Evolutionary conservation across 768 basidiomycete genomes (phyloP).

Genomic region (Mycena capillaripes): DNA sequence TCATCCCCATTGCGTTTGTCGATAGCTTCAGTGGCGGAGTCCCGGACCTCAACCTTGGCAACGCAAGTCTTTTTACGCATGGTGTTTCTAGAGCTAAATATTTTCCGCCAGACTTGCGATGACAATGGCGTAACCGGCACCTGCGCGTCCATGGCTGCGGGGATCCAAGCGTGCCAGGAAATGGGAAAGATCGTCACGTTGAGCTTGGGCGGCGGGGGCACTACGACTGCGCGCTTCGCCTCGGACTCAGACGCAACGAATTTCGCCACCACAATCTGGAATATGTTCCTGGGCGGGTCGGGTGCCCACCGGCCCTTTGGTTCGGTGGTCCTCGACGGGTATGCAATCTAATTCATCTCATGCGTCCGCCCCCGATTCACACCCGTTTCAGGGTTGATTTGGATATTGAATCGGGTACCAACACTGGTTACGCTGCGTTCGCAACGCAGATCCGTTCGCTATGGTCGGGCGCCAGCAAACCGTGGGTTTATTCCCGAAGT

Average conservation of each 20-base stretch:
- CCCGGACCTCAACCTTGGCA: slow-evolving; percentile 29
- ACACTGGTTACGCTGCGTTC: slow-evolving; percentile 65
- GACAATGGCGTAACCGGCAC: slow-evolving; percentile 64
- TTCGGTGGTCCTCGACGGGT: slow-evolving; percentile 76
- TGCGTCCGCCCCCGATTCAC: too few relatives aligned
- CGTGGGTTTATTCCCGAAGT: slow-evolving; percentile 51
- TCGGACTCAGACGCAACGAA: background rate
- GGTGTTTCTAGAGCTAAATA: background rate
- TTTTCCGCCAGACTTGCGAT: slow-evolving; percentile 65
- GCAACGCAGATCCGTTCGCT: slow-evolving; percentile 66
- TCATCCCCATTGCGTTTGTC: slow-evolving; percentile 21
- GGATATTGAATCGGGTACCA: slow-evolving; percentile 76
- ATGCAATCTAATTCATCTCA: too few relatives aligned
- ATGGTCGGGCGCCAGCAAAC: slow-evolving; percentile 62
- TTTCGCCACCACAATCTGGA: slow-evolving; percentile 77
- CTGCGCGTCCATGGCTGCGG: slow-evolving; percentile 70
- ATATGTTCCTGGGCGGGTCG: slow-evolving; percentile 70
- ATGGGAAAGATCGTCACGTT: slow-evolving; percentile 70
- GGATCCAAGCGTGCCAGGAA: slow-evolving; percentile 75
- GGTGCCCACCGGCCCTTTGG: slow-evolving; percentile 73
- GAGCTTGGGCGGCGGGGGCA: slow-evolving; percentile 64
- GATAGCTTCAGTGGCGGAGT: slow-evolving; percentile 24
- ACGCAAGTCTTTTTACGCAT: slow-evolving; percentile 13
- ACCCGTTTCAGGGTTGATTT: too few relatives aligned
- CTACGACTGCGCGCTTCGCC: slow-evolving; percentile 19